Evolutionary conservation across 306 rosid species (phyloP).

Genomic region (Castanea sativa): DNA sequence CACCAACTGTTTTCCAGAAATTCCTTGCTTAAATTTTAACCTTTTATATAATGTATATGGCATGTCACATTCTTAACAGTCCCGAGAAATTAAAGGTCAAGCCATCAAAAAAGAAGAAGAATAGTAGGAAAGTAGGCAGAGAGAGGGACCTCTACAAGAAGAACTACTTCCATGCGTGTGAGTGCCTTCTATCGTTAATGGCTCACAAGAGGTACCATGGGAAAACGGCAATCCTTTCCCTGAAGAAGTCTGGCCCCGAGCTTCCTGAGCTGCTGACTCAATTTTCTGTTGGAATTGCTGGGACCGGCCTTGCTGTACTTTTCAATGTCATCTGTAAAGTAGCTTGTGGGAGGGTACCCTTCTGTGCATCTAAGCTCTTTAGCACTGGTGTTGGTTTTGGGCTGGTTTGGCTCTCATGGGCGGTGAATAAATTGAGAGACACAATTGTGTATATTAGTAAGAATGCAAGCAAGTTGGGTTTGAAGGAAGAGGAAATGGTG

Average conservation of each 20-base stretch:
- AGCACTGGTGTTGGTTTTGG: constrained; percentile 65
- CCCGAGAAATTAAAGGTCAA: constrained; percentile 65
- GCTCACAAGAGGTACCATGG: constrained; percentile 41
- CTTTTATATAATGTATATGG: constrained; percentile 1
- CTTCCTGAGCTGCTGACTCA: constrained; percentile 72
- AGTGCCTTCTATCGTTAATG: constrained; percentile 74
- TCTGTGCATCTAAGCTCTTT: constrained; percentile 55
- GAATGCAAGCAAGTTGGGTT: constrained; percentile 49
- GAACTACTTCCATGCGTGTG: constrained; percentile 73
- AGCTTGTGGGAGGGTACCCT: constrained; percentile 54
- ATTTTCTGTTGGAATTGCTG: constrained; percentile 75
- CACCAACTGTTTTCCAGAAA: not conserved
- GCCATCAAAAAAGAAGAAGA: constrained; percentile 53
- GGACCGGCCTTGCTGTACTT: constrained; percentile 77
- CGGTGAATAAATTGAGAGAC: constrained; percentile 60
- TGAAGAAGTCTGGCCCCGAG: constrained; percentile 76
- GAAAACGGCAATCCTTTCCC: constrained; percentile 44
- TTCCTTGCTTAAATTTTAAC: constrained; percentile 7
- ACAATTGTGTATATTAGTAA: constrained; percentile 47
- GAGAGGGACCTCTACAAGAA: constrained; percentile 70
- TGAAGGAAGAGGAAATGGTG: constrained; percentile 61
- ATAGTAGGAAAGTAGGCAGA: constrained; percentile 40
- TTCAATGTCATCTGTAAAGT: constrained; percentile 55
- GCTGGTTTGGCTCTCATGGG: constrained; percentile 80
- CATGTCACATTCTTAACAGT: constrained; percentile 41